Base-by-base conservation (phyloP, 2,329 filamentous ascomycete genomes). In the Venturia oleaginea region DNA sequence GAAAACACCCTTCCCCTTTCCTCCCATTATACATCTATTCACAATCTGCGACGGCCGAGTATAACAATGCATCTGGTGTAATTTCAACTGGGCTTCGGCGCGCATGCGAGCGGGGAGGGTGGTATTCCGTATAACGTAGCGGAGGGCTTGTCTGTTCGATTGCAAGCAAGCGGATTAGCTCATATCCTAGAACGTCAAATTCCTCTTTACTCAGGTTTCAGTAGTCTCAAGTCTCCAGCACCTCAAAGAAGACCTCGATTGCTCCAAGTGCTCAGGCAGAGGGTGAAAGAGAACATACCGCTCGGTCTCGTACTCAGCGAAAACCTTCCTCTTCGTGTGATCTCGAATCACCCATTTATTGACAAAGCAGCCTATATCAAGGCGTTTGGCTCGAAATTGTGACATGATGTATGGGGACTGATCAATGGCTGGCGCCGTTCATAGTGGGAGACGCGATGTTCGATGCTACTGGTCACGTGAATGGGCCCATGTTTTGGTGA, bases 61-160 rank as follows among this genome's bases (percentile, higher is more conserved):
- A 78, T 97, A 97, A 81, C 86, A 87, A 80, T 97, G 92, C 93
- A 97, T 97, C 78, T 96, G 89, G 3, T 89, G 86, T 69, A 99
- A 82, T 78, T 97, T 88, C 65, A 99, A 85, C 80, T 97, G 93
- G 51, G 94, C 94, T 75, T 96, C 90, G 67, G 91, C 91, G 72
- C 95, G 90, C 62, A 89, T 86, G 72, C 92, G 86, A 64, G 86
- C 82, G 1, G 92, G 86, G 3, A 99, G 87, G 0, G 87, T 88
- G 38, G 91, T 94, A 77, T 99, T 99, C 76, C 90, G 91, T 75
- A 96, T 91, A 68, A 96, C 88, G 79, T 97, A 97, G 71, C 78
- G 77, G 61, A 81, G 79, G 4, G 80, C 93, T 89, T 97, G 92
- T 77, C 93, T 96, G 67, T 63, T 42, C 7, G 40, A 40, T 46